Percentiles rank a stretch among this genome's conserved stretches.
Conservation (phyloP, 1,139 yeast genomes). For the Saccharomyces pastorianus region DNA sequence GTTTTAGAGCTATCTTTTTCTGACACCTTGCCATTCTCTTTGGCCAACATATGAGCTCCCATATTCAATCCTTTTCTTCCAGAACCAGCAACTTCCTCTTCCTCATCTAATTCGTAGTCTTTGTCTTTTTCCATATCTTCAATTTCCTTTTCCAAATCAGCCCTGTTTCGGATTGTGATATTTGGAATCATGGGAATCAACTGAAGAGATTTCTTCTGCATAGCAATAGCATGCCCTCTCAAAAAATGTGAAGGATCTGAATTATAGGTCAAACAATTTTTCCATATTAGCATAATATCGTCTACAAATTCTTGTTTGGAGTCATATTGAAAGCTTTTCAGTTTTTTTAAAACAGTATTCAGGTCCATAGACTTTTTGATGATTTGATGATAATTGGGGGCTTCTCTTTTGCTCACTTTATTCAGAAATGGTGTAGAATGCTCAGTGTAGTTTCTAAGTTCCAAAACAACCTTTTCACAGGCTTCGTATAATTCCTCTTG, state of each 20-base stretch:
- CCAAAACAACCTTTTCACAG: conserved; percentile 88
- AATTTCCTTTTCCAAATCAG: conserved; percentile 81
- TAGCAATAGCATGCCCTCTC: conserved; percentile 87
- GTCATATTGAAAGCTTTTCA: conserved; percentile 70
- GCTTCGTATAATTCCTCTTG: conserved; percentile 97
- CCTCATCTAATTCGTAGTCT: conserved; percentile 22
- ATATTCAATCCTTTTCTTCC: conserved; percentile 31
- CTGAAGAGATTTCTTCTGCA: conserved; percentile 80
- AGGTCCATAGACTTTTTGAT: conserved; percentile 95
- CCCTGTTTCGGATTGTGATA: conserved; percentile 66
- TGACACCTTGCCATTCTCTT: conserved; percentile 4
- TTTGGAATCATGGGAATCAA: conserved; percentile 84
- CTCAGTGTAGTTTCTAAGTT: conserved; percentile 84
- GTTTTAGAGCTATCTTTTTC: background rate
- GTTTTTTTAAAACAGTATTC: conserved; percentile 84
- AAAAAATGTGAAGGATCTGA: conserved; percentile 92
- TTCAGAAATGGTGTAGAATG: conserved; percentile 94
- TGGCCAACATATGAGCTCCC: conserved; percentile 30
- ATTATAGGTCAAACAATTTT: conserved; percentile 84
- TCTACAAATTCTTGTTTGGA: conserved; percentile 86
- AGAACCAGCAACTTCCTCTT: conserved; percentile 29
- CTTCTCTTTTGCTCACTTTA: conserved; percentile 92
- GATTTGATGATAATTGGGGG: conserved; percentile 87
- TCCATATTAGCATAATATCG: conserved; percentile 92
- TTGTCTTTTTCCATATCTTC: conserved; percentile 37